Percentiles rank a stretch among this genome's conserved stretches.
These are phyloP conservation scores for Oxyria digyna DNA, from an alignment of 148 eudicot genomes.

Conservation along the genomic window DNA sequence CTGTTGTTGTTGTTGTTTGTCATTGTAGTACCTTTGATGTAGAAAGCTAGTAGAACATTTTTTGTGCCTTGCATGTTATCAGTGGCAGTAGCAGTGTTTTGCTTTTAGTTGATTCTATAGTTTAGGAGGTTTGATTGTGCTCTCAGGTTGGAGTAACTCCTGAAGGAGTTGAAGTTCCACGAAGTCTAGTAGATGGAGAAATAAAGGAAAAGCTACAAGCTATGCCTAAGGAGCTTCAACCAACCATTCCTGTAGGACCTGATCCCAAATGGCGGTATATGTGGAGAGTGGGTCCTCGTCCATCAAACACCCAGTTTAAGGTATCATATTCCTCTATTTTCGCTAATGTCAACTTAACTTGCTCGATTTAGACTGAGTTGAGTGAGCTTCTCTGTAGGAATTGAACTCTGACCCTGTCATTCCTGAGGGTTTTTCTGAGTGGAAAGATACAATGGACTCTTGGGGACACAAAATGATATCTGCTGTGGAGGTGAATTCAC, in stretches of 20 bases:
- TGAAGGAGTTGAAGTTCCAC: conserved; percentile 96
- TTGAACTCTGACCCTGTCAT: conserved; percentile 93
- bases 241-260: conserved; percentile 71
- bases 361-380: conserved; percentile 2
- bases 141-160: conserved; percentile 95
- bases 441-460: conserved; percentile 92
- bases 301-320: conserved; percentile 59
- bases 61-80: not conserved
- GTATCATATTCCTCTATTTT: conserved; percentile 15
- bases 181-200: conserved; percentile 82
- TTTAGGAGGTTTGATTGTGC: not conserved
- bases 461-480: conserved; percentile 92
- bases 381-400: conserved; percentile 30
- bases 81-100: not conserved
- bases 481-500: conserved; percentile 52
- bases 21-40: not conserved
- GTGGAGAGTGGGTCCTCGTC: conserved; percentile 98
- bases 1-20: not conserved
- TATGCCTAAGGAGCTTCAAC: conserved; percentile 55
- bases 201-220: conserved; percentile 56
- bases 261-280: conserved; percentile 98
- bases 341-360: not conserved
- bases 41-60: not conserved
- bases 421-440: conserved; percentile 80
- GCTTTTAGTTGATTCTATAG: not conserved